Evolutionary conservation across 176 grass and related monocot species (phyloP), one percentile per base, ranked within the genome.

Genomic region (Saccharum spontaneum): DNA sequence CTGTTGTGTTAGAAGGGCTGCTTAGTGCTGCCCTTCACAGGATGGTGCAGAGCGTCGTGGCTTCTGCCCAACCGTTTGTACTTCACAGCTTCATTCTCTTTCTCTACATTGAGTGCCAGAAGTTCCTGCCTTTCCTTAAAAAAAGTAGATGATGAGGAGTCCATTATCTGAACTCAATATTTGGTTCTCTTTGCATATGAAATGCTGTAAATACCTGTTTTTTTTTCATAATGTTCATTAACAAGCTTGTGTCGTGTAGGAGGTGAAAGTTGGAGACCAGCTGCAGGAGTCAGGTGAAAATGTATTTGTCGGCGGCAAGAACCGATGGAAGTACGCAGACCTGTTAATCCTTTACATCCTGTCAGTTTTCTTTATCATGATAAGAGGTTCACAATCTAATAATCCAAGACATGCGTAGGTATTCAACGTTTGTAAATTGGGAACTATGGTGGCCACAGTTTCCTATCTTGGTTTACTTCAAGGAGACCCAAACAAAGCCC

Each of bases 231-330:
- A 41, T 24, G 62, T n/a, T 39, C 18, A 7, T 69, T 70, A 41
- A 76, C 54, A 73, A 64, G 6, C 26, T 61, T 82, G 0, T 64
- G 13, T 64, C 43, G 43, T 59, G 9, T 40, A 98, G 95, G 95
- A 98, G 79, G 95, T 98, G 48, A 95, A 92, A 94, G 71, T 92
- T 68, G 93, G 96, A 1, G 64, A 90, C 46, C 93, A 95, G 76
- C 79, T 95, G 74, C 69, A 92, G 76, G 89, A 93, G 76, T 93
- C 89, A 28, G 88, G 91, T 44, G 96, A 94, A 83, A 98, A 98
- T 83, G 91, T 98, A 24, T 95, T 98, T 90, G 96, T 94, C 22
- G 93, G 96, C 70, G 96, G 96, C 43, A 95, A 98, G 84, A 94
- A 98, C 77, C 89, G 93, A 20, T 98, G 96, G 96, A 95, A 89